phyloP scores from a whole-genome alignment of 345 rosid species.

The Lumnitzera racemosa region DNA sequence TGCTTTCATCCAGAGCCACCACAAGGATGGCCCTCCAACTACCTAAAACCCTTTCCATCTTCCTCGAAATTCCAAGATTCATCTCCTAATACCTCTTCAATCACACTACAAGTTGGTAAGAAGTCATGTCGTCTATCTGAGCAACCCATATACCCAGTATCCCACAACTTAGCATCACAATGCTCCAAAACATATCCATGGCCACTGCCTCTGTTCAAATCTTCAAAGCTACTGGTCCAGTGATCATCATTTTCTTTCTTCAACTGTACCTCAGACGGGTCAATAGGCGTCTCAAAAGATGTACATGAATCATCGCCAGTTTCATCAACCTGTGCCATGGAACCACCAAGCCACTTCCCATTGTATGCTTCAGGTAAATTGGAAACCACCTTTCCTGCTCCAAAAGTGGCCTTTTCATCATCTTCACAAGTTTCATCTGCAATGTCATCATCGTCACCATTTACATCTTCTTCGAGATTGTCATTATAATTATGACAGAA shows the following conservation, averaged over 20 bases:
- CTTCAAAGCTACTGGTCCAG: conserved; percentile 14
- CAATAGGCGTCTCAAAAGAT: conserved; percentile 20
- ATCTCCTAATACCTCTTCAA: conserved; percentile 52
- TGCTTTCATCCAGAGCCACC: too few species aligned
- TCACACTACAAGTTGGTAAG: conserved; percentile 43
- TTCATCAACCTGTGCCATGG: conserved; percentile 7
- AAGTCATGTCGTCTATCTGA: conserved; percentile 25
- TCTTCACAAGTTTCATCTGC: conserved; percentile 8
- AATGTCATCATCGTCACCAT: conserved; percentile 15
- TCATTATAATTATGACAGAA: conserved; percentile 14
- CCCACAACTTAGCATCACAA: conserved; percentile 36
- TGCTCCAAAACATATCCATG: conserved; percentile 24
- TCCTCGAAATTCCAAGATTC: conserved; percentile 26
- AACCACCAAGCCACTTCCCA: conserved; percentile 5
- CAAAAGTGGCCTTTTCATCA: conserved; percentile 3
- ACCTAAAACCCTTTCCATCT: conserved; percentile 10
- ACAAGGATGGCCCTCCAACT: not conserved
- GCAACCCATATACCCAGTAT: conserved; percentile 21
- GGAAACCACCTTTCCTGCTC: conserved; percentile 3
- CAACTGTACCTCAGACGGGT: conserved; percentile 4
- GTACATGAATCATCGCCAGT: conserved; percentile 26
- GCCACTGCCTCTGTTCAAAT: conserved; percentile 12
- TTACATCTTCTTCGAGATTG: conserved; percentile 19
- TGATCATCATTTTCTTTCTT: conserved; percentile 13
- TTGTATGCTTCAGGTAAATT: conserved; percentile 2